Evolutionary conservation across 108 stramenopile species (phyloP).

Genomic region (Skeletonema grethae): DNA sequence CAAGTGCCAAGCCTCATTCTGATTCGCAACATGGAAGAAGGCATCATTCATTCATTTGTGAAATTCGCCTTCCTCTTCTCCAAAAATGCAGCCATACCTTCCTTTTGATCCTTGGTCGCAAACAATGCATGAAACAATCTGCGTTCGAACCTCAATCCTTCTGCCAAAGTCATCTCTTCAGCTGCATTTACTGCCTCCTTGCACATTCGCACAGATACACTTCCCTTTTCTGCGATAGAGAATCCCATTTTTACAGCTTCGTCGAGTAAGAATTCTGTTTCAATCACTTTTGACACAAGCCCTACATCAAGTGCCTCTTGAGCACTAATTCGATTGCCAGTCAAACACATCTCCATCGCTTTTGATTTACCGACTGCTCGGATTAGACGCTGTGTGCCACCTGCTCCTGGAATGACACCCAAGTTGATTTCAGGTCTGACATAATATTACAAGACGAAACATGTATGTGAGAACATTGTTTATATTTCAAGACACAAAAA

Average conservation of each 20-base stretch:
- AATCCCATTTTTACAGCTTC: conserved; percentile 91
- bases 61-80: conserved; percentile 90
- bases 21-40: too few species aligned
- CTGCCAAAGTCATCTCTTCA: conserved; percentile 89
- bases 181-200: conserved; percentile 99
- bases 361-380: conserved; percentile 97
- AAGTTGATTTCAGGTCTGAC: conserved; percentile 98
- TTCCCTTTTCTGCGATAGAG: conserved; percentile 90
- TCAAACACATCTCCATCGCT: conserved; percentile 97
- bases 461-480: too few species aligned
- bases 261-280: conserved; percentile 71
- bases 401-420: conserved; percentile 95
- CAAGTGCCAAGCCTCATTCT: too few species aligned
- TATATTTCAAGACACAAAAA: too few species aligned
- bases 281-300: conserved; percentile 91
- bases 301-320: conserved; percentile 88
- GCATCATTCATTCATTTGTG: conserved; percentile 69
- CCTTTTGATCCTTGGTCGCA: conserved; percentile 98
- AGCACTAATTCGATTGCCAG: conserved; percentile 92
- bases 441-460: too few species aligned
- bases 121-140: conserved; percentile 96
- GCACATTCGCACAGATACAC: conserved; percentile 76
- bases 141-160: conserved; percentile 95
- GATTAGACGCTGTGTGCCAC: conserved; percentile 96
- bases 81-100: conserved; percentile 94